Base-by-base conservation (phyloP, 768 basidiomycete species). In the Aureoboletus auriporus region DNA sequence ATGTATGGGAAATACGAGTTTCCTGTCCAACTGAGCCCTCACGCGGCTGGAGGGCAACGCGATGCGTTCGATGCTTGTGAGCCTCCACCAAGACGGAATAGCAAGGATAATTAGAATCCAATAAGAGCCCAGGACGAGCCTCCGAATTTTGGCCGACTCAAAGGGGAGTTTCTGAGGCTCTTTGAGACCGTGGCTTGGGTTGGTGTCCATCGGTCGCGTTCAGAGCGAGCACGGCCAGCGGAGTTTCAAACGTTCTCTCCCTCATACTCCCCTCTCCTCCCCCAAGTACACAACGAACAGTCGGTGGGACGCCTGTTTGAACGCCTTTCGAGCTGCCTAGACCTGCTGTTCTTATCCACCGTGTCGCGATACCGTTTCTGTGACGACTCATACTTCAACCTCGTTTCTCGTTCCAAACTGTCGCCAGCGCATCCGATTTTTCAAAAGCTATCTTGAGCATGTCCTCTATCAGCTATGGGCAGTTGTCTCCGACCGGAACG, bases 1-100 rank as follows among this genome's bases (percentile, higher is more conserved):
- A 11, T 57, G 37, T 28, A 69, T 42, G 8, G 82, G 79, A 43
- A 83, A 70, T 17, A 58, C 48, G 17, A 80, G 69, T 34, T 68
- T 63, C 50, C 70, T 73, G 40, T 68, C 64, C 37, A 77, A 71
- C 56, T 83, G 75, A 6, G 75, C 72, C 35, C 65, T 64, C 30
- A 93, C 83, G 17, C 79, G 76, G 37, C 69, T 66, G 8, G 75
- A 70, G 1, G 94, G 91, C 11, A 96, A 71, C 0, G 84, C 71
- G 13, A 88, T 74, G 26, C 94, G 80, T 60, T 93, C 79, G 27
- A 98, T 95, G 54, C 88, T 89, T 5, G 96, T 98, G 26, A 88
- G 84, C 43, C 74, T 76, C 92, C 93, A 97, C 96, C 96, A 99
- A 42, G 91, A 75, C 3, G 96, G 96, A 16, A 94, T 50, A 1